phyloP scores from a whole-genome alignment of 768 basidiomycete species.

The Leucosporidium scottii region DNA sequence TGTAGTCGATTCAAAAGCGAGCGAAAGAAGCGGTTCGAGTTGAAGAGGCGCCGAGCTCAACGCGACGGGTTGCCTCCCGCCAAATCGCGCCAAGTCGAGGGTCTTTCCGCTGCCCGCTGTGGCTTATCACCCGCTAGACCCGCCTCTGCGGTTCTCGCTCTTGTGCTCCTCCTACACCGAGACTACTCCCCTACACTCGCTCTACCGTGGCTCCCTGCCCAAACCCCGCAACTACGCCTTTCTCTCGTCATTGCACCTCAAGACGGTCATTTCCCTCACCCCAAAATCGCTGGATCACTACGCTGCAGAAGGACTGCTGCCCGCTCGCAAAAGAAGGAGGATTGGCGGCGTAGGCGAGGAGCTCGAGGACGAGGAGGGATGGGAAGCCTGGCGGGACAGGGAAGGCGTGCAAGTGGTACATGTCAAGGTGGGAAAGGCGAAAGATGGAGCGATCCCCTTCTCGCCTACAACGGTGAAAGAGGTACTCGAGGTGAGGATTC shows the following conservation, averaged over 20 bases:
- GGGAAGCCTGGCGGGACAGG: not conserved
- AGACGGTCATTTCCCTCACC: constrained; percentile 3
- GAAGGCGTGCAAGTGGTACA: not conserved
- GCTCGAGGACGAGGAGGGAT: not conserved
- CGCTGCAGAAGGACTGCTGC: not conserved
- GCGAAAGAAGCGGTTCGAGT: not conserved
- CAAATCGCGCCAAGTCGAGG: too few relatives aligned
- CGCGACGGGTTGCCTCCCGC: not conserved
- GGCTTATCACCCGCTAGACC: not conserved
- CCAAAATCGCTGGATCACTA: constrained; percentile 3
- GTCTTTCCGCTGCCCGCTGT: too few relatives aligned
- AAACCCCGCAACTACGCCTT: constrained; percentile 9
- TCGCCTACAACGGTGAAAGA: not conserved
- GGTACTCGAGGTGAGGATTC: not conserved
- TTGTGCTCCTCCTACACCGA: not conserved
- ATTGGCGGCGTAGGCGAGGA: not conserved
- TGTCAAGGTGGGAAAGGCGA: constrained; percentile 6
- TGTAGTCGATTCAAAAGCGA: not conserved
- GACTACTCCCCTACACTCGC: not conserved
- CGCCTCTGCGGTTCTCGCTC: not conserved
- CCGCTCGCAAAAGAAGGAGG: not conserved
- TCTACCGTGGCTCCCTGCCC: constrained; percentile 12
- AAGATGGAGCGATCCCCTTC: not conserved
- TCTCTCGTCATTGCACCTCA: constrained; percentile 2
- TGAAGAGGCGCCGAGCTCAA: not conserved